These are phyloP conservation scores for Withania somnifera DNA, from an alignment of 305 asterid genomes.

Conservation along the genomic window DNA sequence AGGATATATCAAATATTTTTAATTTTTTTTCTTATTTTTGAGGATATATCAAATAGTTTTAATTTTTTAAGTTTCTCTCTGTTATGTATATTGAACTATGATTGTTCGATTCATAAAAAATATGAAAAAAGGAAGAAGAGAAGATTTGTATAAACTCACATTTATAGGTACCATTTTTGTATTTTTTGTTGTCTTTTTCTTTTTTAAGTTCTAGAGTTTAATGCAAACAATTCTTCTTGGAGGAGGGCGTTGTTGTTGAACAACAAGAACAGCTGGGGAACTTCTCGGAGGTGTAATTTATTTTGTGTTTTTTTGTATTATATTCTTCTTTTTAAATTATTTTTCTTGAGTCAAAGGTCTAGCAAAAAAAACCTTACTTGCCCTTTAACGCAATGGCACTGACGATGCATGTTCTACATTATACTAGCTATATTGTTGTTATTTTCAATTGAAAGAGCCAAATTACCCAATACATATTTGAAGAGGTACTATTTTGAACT, in stretches of 20 bases:
- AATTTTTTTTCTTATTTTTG: too few species aligned
- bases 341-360: too few species aligned
- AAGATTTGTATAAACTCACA: neutral
- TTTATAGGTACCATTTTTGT: neutral
- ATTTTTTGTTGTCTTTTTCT: neutral
- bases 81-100: neutral
- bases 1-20: neutral
- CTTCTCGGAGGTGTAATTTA: neutral
- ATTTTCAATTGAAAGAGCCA: too few species aligned
- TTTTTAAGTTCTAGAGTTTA: neutral
- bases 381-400: too few species aligned
- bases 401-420: too few species aligned
- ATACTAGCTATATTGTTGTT: too few species aligned
- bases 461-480: neutral
- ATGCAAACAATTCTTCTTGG: too few species aligned
- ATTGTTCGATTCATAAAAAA: neutral
- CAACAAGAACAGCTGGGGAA: too few species aligned
- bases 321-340: too few species aligned
- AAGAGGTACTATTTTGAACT: neutral
- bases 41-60: neutral
- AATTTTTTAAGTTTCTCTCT: neutral
- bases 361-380: too few species aligned
- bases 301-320: too few species aligned
- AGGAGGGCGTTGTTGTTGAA: too few species aligned
- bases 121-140: neutral